Evolutionary conservation across 257 asterid species (phyloP).

Genomic region (Penstemon davidsonii): DNA sequence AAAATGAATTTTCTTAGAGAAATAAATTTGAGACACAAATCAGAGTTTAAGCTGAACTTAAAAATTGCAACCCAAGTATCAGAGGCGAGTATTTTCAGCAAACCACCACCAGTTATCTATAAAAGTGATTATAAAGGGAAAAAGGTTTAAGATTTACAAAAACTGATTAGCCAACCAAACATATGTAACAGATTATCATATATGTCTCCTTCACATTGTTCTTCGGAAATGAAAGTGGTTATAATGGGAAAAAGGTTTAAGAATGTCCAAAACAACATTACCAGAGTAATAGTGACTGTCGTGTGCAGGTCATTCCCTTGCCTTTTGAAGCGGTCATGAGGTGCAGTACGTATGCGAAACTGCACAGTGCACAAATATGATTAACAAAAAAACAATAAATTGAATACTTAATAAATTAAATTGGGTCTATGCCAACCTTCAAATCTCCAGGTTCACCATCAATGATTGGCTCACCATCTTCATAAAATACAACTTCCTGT

Average conservation of each 20-base stretch:
- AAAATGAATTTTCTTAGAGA: no score
- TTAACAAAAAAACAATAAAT: conserved; percentile 19
- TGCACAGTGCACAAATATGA: conserved; percentile 27
- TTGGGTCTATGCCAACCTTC: conserved; percentile 54
- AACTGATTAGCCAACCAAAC: no score
- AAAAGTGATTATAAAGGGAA: no score
- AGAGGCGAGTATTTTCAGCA: no score
- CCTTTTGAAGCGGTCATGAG: conserved; percentile 83
- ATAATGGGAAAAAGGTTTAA: not conserved
- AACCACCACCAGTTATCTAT: no score
- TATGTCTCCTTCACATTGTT: not conserved
- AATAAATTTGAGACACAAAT: no score
- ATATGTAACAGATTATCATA: no score
- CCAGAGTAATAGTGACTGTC: conserved; percentile 83
- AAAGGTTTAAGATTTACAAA: no score
- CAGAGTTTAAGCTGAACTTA: no score
- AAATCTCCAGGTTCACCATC: conserved; percentile 99
- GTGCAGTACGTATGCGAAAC: conserved; percentile 91
- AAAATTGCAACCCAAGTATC: no score
- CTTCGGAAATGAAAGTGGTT: not conserved
- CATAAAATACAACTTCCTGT: conserved; percentile 90
- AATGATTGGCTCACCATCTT: conserved; percentile 90
- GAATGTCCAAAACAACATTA: conserved; percentile 28
- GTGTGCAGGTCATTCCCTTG: conserved; percentile 85
- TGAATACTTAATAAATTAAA: conserved; percentile 11